Conservation (phyloP, 371 early-diverging fungal genomes). For the Mortierella sp. region DNA sequence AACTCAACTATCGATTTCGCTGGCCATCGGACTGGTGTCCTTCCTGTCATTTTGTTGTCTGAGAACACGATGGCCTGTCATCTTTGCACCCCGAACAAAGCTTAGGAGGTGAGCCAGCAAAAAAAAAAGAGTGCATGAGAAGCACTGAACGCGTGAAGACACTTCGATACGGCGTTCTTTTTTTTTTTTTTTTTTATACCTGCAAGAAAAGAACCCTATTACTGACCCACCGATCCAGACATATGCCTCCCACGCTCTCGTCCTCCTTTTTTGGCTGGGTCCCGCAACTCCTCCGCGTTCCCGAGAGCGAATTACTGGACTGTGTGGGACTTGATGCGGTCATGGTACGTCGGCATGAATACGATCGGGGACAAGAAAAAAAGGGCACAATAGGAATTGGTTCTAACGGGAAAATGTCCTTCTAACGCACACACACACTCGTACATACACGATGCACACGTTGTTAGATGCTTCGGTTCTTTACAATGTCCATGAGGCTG, state of each 20-base stretch:
- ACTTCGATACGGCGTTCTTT: not conserved
- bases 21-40: constrained; percentile 56
- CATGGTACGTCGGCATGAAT: constrained; percentile 52
- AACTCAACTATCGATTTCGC: constrained; percentile 59
- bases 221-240: constrained; percentile 44
- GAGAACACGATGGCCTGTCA: constrained; percentile 63
- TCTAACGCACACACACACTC: no score
- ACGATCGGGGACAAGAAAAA: not conserved
- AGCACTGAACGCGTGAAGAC: no score
- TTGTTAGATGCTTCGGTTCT: constrained; percentile 59
- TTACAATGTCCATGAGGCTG: constrained; percentile 62
- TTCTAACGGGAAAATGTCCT: not conserved
- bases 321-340: constrained; percentile 70
- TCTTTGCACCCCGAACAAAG: constrained; percentile 69
- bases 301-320: constrained; percentile 56
- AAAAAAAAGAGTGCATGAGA: not conserved
- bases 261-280: constrained; percentile 71
- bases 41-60: constrained; percentile 63
- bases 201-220: no score
- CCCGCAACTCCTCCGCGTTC: constrained; percentile 56
- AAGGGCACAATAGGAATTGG: not conserved
- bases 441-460: no score
- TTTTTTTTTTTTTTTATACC: not conserved
- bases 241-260: constrained; percentile 64
- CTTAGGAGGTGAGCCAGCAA: constrained; percentile 61